Conservation (phyloP, 495 filamentous ascomycete genomes). For the Aspergillus coremiiformis region DNA sequence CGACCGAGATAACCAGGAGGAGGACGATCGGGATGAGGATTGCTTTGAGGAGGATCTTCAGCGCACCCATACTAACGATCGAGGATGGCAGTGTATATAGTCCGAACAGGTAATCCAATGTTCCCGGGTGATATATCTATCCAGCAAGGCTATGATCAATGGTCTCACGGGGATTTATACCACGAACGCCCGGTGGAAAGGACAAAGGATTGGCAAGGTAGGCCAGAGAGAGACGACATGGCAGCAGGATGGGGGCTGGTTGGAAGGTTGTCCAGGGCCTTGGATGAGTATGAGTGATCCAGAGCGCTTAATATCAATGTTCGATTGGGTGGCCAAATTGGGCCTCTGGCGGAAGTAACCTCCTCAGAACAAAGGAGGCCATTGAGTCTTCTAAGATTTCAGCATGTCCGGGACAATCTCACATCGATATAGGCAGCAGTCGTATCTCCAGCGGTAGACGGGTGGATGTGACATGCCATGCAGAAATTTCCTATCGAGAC, state of each 20-base stretch:
- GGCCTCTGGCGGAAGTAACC: too few relatives aligned
- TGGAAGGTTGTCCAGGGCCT: neutral
- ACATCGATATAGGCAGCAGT: neutral
- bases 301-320: neutral
- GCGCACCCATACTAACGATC: constrained; percentile 39
- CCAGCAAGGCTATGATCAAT: too few relatives aligned
- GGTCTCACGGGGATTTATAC: too few relatives aligned
- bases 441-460: neutral
- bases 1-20: constrained; percentile 2
- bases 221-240: too few relatives aligned
- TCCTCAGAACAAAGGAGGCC: too few relatives aligned
- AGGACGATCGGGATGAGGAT: constrained; percentile 24
- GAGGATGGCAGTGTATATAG: neutral
- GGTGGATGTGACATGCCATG: neutral
- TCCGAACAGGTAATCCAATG: neutral
- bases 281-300: neutral
- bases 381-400: too few relatives aligned
- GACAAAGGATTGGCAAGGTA: too few relatives aligned
- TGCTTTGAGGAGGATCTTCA: constrained; percentile 54
- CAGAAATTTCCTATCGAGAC: neutral
- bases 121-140: neutral
- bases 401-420: too few relatives aligned
- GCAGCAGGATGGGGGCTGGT: neutral
- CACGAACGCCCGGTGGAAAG: too few relatives aligned
- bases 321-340: neutral